Conservation (phyloP, 306 rosid genomes). For the Prunus salicina region DNA sequence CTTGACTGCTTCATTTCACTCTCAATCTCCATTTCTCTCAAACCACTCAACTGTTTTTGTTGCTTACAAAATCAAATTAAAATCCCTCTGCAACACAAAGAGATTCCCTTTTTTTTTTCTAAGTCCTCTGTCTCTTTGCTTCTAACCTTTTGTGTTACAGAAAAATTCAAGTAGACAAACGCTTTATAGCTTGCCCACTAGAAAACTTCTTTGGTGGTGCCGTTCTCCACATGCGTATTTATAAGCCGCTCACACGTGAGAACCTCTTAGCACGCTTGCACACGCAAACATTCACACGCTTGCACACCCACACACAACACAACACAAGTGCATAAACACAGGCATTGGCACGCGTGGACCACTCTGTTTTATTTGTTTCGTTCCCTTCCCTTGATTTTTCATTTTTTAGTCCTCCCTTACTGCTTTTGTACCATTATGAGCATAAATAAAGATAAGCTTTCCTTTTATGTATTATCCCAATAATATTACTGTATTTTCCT, state of each 20-base stretch:
- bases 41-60: constrained; percentile 9
- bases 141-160: constrained; percentile 27
- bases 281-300: constrained; percentile 9
- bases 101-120: constrained; percentile 27
- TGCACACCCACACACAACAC: not conserved
- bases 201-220: constrained; percentile 17
- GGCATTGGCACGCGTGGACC: constrained; percentile 58
- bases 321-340: not conserved
- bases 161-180: constrained; percentile 21
- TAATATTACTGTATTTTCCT: too few relatives aligned
- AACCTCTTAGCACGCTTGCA: constrained; percentile 32
- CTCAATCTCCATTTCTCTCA: constrained; percentile 33
- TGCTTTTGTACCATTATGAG: not conserved
- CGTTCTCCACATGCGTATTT: constrained; percentile 34
- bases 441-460: too few relatives aligned
- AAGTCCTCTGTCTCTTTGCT: constrained; percentile 29
- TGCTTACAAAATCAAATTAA: constrained; percentile 15
- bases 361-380: constrained; percentile 27
- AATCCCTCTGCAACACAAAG: not conserved
- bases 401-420: not conserved
- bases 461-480: too few relatives aligned
- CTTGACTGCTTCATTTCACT: constrained; percentile 72
- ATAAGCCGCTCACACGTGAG: constrained; percentile 65
- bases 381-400: not conserved
- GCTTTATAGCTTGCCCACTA: constrained; percentile 30